Percentiles rank a stretch among this genome's conserved stretches.
Evolutionary conservation across 345 rosid species (phyloP).

Genomic region (Luvunga scandens): DNA sequence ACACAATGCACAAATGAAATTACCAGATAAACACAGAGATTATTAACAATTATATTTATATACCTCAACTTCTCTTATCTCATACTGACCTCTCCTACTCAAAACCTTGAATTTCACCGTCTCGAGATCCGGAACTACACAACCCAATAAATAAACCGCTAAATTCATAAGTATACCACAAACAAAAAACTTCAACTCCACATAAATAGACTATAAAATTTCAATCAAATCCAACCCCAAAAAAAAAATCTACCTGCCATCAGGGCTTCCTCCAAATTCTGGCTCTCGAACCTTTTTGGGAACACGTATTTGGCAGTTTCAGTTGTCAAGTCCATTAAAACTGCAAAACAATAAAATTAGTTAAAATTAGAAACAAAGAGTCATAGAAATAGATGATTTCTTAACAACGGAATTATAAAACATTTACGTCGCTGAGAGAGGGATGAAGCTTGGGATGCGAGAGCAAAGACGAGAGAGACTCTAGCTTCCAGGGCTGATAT

Average conservation of each 20-base stretch:
- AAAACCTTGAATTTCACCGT: slow-evolving; percentile 59
- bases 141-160: not conserved
- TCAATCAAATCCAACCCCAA: not conserved
- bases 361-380: not conserved
- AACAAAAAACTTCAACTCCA: not conserved
- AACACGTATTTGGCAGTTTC: slow-evolving; percentile 77
- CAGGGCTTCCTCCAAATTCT: slow-evolving; percentile 75
- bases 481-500: slow-evolving; percentile 68
- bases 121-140: slow-evolving; percentile 59
- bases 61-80: slow-evolving; percentile 91
- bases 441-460: slow-evolving; percentile 69
- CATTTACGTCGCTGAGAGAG: slow-evolving; percentile 81
- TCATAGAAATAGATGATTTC: not conserved
- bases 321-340: slow-evolving; percentile 59
- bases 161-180: not conserved
- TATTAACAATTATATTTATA: not conserved
- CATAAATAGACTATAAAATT: not conserved
- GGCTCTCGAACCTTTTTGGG: slow-evolving; percentile 68
- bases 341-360: slow-evolving; percentile 29
- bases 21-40: not conserved
- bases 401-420: not conserved
- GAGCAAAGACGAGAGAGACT: slow-evolving; percentile 75
- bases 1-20: slow-evolving; percentile 3
- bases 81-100: slow-evolving; percentile 55
- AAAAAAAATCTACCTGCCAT: slow-evolving; percentile 57